These are phyloP conservation scores for Pseudogymnoascus sp. DNA, from an alignment of 2,329 filamentous ascomycete species.

Conservation along the genomic window DNA sequence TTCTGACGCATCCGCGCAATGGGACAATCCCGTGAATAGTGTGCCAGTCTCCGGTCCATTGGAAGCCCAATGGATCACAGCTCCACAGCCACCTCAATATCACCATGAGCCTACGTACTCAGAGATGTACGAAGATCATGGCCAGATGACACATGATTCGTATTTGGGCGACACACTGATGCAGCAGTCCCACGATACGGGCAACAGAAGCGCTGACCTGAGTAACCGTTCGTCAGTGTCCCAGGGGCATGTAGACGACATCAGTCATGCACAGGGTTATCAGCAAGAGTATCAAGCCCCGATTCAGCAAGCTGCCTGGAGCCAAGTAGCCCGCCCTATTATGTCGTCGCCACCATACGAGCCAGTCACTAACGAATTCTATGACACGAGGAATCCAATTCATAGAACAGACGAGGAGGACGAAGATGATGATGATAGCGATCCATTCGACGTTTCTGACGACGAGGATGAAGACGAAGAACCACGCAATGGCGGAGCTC, in stretches of 20 bases:
- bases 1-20: not conserved
- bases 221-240: not conserved
- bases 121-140: not conserved
- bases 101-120: not conserved
- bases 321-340: not conserved
- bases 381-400: not conserved
- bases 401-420: not conserved
- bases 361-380: not conserved
- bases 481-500: not conserved
- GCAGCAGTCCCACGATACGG: not conserved
- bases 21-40: not conserved
- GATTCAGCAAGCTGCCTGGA: not conserved
- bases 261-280: not conserved
- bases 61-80: not conserved
- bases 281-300: not conserved
- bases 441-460: conserved; percentile 43
- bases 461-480: conserved; percentile 55
- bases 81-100: not conserved
- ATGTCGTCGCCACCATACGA: not conserved
- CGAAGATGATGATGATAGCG: conserved; percentile 26
- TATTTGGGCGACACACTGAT: not conserved
- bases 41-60: not conserved
- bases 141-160: not conserved
- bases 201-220: not conserved
- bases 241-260: not conserved